Evolutionary conservation across 306 rosid genomes (phyloP).

Genomic region (Mimosa bimucronata): DNA sequence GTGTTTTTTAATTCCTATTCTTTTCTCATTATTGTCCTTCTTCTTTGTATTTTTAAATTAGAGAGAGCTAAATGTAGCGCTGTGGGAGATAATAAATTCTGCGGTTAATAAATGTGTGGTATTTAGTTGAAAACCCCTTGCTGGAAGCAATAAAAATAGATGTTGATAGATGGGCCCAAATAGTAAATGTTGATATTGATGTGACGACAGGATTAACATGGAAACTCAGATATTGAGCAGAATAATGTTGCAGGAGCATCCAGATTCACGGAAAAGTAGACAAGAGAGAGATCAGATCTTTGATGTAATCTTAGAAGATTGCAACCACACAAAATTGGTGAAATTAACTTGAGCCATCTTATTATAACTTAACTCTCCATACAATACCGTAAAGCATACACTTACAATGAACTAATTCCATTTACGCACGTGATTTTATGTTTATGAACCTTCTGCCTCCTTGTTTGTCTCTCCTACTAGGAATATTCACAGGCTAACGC

Average conservation of each 20-base stretch:
- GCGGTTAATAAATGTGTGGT: background rate
- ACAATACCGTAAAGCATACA: background rate
- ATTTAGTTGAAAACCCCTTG: background rate
- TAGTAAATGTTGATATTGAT: background rate
- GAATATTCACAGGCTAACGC: background rate
- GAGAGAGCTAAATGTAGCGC: background rate
- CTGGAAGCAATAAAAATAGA: background rate
- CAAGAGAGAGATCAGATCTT: background rate
- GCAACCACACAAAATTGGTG: background rate
- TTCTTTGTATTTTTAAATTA: background rate
- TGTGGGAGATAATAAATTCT: background rate
- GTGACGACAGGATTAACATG: background rate
- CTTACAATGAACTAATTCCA: background rate
- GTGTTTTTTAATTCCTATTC: conserved; percentile 21
- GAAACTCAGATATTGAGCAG: background rate
- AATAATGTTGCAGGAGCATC: background rate
- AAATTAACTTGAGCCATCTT: background rate
- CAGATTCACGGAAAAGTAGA: background rate
- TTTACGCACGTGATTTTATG: background rate
- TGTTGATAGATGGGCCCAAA: background rate
- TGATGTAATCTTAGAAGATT: background rate
- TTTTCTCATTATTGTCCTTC: background rate
- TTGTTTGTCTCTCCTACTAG: background rate
- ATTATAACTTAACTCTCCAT: background rate
- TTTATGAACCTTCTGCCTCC: background rate